A percentile compares a stretch with the other conserved stretches of the same genome.
Evolutionary conservation across 1,284 basidiomycete genomes (phyloP).

Genomic region (Malassezia sympodialis): DNA sequence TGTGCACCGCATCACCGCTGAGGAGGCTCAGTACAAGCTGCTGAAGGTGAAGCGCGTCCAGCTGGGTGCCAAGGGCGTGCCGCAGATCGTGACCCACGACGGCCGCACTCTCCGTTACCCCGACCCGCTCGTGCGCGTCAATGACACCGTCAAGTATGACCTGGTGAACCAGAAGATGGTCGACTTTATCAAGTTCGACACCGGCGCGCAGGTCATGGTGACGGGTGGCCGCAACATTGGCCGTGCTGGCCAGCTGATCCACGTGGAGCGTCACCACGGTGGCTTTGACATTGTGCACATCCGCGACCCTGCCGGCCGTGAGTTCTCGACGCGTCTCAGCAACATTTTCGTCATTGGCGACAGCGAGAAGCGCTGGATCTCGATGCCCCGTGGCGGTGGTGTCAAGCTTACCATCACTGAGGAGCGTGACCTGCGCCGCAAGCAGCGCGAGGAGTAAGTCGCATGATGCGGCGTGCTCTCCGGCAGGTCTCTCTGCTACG

Average conservation of each 20-base stretch:
- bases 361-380: constrained; percentile 90
- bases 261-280: constrained; percentile 92
- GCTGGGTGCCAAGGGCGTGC: constrained; percentile 85
- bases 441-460: constrained; percentile 29
- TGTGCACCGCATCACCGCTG: constrained; percentile 96
- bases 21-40: constrained; percentile 97
- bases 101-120: constrained; percentile 99
- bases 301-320: constrained; percentile 86
- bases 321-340: constrained; percentile 61
- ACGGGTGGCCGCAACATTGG: constrained; percentile 99
- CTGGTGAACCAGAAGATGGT: constrained; percentile 87
- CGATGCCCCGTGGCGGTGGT: constrained; percentile 95
- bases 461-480: not conserved
- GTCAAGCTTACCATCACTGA: constrained; percentile 63
- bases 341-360: constrained; percentile 98
- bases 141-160: constrained; percentile 97
- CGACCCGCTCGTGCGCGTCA: constrained; percentile 86
- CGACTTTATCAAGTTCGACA: constrained; percentile 91
- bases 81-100: constrained; percentile 95
- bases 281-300: constrained; percentile 83
- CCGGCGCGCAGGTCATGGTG: constrained; percentile 92
- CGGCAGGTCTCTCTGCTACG: not conserved
- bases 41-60: constrained; percentile 88
- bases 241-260: constrained; percentile 85
- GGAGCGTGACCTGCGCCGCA: constrained; percentile 49